phyloP scores from a whole-genome alignment of 169 alveolate genomes.

The Plasmodium falciparum region DNA sequence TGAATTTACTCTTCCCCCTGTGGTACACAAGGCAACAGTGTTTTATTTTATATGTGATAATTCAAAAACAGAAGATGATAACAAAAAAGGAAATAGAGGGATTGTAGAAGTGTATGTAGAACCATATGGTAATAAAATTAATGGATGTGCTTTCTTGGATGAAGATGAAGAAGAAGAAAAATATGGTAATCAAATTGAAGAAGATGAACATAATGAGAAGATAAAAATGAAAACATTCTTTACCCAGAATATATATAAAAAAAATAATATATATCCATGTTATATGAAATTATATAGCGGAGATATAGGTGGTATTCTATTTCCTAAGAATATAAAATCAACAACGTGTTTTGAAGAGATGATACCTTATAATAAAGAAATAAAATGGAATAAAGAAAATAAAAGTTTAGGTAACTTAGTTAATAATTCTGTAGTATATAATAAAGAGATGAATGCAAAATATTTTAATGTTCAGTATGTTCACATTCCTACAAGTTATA shows the following conservation, averaged over 20 bases:
- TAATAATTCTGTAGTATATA: constrained; percentile 28
- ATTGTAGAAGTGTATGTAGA: constrained; percentile 9
- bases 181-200: background rate
- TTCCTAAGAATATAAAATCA: constrained; percentile 17
- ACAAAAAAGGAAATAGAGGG: constrained; percentile 38
- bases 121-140: constrained; percentile 42
- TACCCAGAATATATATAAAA: background rate
- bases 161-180: constrained; percentile 1
- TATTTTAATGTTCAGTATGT: constrained; percentile 37
- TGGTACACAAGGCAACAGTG: constrained; percentile 1
- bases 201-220: background rate
- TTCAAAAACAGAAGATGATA: constrained; percentile 4
- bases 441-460: constrained; percentile 33
- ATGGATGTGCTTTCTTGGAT: constrained; percentile 40
- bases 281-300: constrained; percentile 43
- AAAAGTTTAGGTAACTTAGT: constrained; percentile 12
- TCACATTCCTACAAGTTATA: constrained; percentile 28
- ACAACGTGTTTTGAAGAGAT: constrained; percentile 57
- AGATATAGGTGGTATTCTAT: constrained; percentile 62
- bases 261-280: constrained; percentile 14
- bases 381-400: constrained; percentile 32
- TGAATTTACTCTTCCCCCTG: constrained; percentile 45
- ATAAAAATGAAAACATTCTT: background rate
- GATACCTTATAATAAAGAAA: constrained; percentile 5
- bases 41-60: constrained; percentile 54